Percentiles rank a stretch among this genome's conserved stretches.
Evolutionary conservation across 2,329 filamentous ascomycete species (phyloP).

Genomic region (Cladobotryum mycophilum): DNA sequence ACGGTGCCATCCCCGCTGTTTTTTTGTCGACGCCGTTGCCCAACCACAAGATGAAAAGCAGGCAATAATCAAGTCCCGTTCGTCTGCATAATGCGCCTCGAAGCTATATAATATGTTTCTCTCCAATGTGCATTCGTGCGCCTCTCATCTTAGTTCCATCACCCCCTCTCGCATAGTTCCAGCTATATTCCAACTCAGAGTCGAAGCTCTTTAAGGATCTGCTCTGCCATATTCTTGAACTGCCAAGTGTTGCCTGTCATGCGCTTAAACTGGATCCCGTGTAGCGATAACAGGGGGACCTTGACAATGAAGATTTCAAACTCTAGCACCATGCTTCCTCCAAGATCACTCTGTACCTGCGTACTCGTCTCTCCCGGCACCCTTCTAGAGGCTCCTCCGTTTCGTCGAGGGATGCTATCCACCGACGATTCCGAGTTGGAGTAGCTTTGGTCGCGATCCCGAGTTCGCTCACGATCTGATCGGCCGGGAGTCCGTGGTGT

Average conservation of each 20-base stretch:
- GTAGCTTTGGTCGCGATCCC: constrained; percentile 59
- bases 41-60: neutral
- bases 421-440: constrained; percentile 84
- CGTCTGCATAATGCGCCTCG: neutral
- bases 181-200: constrained; percentile 46
- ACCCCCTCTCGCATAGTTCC: no score
- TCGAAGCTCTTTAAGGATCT: constrained; percentile 79
- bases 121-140: no score
- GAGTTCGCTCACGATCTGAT: constrained; percentile 34
- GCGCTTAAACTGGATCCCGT: constrained; percentile 98
- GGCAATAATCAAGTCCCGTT: neutral
- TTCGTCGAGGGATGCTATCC: constrained; percentile 58
- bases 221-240: constrained; percentile 97
- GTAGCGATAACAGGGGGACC: constrained; percentile 83
- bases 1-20: constrained; percentile 10
- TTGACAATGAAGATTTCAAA: constrained; percentile 99
- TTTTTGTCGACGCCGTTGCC: constrained; percentile 1
- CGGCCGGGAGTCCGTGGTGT: constrained; percentile 40
- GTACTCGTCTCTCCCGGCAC: constrained; percentile 84
- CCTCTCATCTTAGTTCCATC: no score
- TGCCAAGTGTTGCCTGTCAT: constrained; percentile 95
- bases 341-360: constrained; percentile 83
- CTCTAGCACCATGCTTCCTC: constrained; percentile 73
- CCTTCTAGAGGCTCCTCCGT: constrained; percentile 45
- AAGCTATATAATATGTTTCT: no score